A percentile compares a stretch with the other conserved stretches of the same genome.
phyloP scores from a whole-genome alignment of 2,329 filamentous ascomycete genomes.

The Aspergillus sojae region DNA sequence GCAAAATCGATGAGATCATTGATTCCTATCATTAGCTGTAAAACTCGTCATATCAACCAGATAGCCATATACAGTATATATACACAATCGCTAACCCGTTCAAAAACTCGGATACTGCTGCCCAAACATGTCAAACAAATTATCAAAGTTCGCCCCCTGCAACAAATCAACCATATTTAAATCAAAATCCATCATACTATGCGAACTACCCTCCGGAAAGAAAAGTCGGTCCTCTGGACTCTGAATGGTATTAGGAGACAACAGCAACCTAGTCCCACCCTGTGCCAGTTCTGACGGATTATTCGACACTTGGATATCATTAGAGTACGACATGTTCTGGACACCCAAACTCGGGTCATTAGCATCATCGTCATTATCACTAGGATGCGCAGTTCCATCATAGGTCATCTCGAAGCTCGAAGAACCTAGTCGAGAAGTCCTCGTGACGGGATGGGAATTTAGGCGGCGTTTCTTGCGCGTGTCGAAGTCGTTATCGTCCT shows the following conservation, averaged over 20 bases:
- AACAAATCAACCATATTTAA: constrained; percentile 37
- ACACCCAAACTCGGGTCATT: not conserved
- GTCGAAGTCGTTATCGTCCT: not conserved
- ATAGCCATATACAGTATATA: not conserved
- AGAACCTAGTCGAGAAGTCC: not conserved
- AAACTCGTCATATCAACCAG: not conserved
- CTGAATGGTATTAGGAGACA: not conserved
- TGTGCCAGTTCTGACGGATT: not conserved
- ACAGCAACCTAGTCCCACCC: not conserved
- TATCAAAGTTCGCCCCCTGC: constrained; percentile 35
- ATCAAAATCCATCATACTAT: constrained; percentile 27
- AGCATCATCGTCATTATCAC: not conserved
- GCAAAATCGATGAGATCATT: not conserved
- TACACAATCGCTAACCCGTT: not conserved
- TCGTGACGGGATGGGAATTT: not conserved
- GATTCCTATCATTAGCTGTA: not conserved
- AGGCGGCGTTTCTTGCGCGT: not conserved
- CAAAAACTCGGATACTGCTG: constrained; percentile 36
- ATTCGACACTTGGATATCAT: not conserved
- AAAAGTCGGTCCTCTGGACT: not conserved
- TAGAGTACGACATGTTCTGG: not conserved
- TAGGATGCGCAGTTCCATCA: not conserved
- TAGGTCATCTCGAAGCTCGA: not conserved
- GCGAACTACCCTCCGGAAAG: not conserved
- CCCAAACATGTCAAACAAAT: constrained; percentile 35